Percentiles rank a stretch among this genome's conserved stretches.
Conservation (phyloP, 352 stramenopile species). For the Globisporangium recalcitrans region DNA sequence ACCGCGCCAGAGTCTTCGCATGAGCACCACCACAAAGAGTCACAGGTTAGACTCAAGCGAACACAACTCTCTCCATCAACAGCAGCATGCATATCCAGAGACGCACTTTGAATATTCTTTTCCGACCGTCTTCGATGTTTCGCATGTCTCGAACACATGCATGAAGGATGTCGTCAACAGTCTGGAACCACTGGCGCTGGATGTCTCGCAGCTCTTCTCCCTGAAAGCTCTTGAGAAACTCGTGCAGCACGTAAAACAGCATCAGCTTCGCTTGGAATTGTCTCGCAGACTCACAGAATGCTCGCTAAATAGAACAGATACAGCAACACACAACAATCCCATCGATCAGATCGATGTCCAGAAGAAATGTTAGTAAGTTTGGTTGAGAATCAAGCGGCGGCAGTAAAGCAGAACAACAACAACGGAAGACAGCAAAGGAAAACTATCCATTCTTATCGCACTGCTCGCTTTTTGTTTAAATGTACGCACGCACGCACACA, state of each 20-base stretch:
- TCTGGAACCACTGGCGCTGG: conserved; percentile 77
- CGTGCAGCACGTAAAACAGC: conserved; percentile 84
- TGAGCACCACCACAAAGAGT: not conserved
- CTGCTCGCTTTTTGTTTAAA: conserved; percentile 9
- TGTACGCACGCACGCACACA: conserved; percentile 3
- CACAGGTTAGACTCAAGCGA: not conserved
- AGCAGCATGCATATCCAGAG: not conserved
- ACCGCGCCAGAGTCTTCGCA: conserved; percentile 63
- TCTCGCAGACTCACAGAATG: conserved; percentile 43
- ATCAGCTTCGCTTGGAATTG: conserved; percentile 81
- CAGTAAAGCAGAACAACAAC: conserved; percentile 10
- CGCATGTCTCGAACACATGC: conserved; percentile 65
- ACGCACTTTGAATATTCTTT: conserved; percentile 71
- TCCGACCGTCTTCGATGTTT: conserved; percentile 57
- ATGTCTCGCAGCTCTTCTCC: conserved; percentile 47
- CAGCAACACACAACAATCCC: conserved; percentile 3
- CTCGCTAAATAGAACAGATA: conserved; percentile 35
- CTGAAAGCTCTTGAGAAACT: conserved; percentile 83
- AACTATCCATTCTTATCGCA: conserved; percentile 19
- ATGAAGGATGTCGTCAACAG: conserved; percentile 72
- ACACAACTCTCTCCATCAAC: not conserved
- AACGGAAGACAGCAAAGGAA: conserved; percentile 13
- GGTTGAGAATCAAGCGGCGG: not conserved
- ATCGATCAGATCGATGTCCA: conserved; percentile 4
- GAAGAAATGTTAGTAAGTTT: not conserved